Evolutionary conservation across 2,329 filamentous ascomycete species (phyloP), one percentile per base, ranked within the genome.

Genomic region (Penicillium vulpinum): DNA sequence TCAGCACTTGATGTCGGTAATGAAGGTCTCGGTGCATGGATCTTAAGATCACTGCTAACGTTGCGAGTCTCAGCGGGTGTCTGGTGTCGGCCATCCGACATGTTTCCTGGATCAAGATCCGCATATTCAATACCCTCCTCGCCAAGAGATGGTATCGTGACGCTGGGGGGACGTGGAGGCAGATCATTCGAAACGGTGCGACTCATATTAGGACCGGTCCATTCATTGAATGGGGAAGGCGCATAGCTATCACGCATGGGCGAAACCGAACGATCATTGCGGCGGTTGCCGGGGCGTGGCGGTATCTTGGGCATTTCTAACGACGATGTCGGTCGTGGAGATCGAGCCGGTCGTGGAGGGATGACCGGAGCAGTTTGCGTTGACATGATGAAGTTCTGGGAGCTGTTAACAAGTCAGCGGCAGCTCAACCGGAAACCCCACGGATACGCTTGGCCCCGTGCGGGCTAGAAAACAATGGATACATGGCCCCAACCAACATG

Each of bases 61-160:
- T 88, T 91, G 68, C 90, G 86, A 21, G 88, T 92, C 73, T 94
- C 88, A 67, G 89, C 83, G 10, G 88, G 86, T 5, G 84, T 82
- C 33, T 74, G 48, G 46, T 72, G 57, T 54, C 70, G 63, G 60
- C 72, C 70, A 69, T 83, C 77, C 64, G 79, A 69, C 36, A 74
- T 70, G 65, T 70, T 77, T 40, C 73, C 70, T 62, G 76, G 71
- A 61, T 77, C 74, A 49, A 85, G 78, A 67, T 85, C 88, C 51
- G 85, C 90, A 76, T 97, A 97, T 77, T 97, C 93, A 64, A 82
- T 86, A 61, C 93, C 93, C 77, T 97, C 93, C 71, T 97, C 88
- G 56, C 93, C 93, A 54, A 96, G 83, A 1, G 89, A 89, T 16
- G 93, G 93, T 71, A 97, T 83, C 33, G 85, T 84, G 55, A 96